Conservation (phyloP, 768 basidiomycete species). For the Infundibulicybe gibba region DNA sequence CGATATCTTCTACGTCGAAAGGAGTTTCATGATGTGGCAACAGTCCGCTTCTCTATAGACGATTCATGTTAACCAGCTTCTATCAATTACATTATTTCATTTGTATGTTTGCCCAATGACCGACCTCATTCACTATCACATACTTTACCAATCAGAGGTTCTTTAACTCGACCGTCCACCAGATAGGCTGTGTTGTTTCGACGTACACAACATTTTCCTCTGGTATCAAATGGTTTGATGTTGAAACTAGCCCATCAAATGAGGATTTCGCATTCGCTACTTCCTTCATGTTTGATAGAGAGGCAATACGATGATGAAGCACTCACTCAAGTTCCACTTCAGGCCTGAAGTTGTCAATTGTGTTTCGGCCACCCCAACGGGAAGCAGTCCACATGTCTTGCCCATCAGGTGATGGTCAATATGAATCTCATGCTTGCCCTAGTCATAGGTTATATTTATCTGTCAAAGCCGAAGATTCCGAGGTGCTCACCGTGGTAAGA, state of each 20-base stretch:
- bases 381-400: conserved; percentile 91
- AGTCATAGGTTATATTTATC: conserved; percentile 1
- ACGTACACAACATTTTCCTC: conserved; percentile 63
- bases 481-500: conserved; percentile 58
- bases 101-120: too few relatives aligned
- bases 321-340: conserved; percentile 84
- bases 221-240: conserved; percentile 87
- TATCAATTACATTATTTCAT: background rate
- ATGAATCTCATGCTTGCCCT: conserved; percentile 83
- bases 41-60: conserved; percentile 5
- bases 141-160: conserved; percentile 4
- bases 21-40: conserved; percentile 89
- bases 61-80: background rate
- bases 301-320: background rate
- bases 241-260: conserved; percentile 84
- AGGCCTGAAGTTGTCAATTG: conserved; percentile 80
- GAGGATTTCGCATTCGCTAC: conserved; percentile 65
- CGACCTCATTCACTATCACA: too few relatives aligned
- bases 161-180: conserved; percentile 84
- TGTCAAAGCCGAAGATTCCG: background rate
- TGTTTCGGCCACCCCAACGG: conserved; percentile 78
- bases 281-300: background rate
- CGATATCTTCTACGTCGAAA: conserved; percentile 58
- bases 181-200: conserved; percentile 77
- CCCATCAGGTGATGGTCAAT: conserved; percentile 76